These are phyloP conservation scores for Rosa chinensis DNA, from an alignment of 306 rosid genomes.

Conservation along the genomic window DNA sequence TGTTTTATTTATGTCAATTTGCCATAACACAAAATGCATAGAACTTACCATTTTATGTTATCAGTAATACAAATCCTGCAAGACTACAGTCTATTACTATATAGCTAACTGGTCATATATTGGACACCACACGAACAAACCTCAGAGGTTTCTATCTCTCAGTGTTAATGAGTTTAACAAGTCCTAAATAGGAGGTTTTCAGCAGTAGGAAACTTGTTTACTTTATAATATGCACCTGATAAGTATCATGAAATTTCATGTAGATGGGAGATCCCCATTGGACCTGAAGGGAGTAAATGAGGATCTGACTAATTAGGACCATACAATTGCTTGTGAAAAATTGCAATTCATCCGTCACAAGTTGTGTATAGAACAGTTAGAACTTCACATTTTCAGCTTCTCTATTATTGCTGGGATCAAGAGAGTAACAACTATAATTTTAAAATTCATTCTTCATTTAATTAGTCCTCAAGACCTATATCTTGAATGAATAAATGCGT, in stretches of 20 bases:
- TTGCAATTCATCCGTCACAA: not conserved
- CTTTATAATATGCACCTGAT: not conserved
- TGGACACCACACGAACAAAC: not conserved
- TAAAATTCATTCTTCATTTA: not conserved
- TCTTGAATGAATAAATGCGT: not conserved
- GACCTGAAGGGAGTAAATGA: not conserved
- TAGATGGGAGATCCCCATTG: not conserved
- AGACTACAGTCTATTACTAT: not conserved
- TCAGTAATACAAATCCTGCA: not conserved
- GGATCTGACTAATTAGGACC: slow-evolving; percentile 3
- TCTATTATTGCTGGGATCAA: not conserved
- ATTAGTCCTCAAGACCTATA: not conserved
- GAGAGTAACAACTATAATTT: not conserved
- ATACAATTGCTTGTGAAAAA: not conserved
- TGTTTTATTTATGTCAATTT: not conserved
- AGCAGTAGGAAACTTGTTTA: not conserved
- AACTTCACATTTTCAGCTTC: not conserved
- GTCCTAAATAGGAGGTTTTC: not conserved
- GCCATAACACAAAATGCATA: not conserved
- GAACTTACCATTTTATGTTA: not conserved
- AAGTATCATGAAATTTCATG: not conserved
- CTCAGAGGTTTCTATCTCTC: not conserved
- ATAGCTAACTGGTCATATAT: not conserved
- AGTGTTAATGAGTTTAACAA: not conserved
- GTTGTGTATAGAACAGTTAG: no score